phyloP scores from a whole-genome alignment of 805 yeast genomes.

The Metschnikowia chrysomelidarum region DNA sequence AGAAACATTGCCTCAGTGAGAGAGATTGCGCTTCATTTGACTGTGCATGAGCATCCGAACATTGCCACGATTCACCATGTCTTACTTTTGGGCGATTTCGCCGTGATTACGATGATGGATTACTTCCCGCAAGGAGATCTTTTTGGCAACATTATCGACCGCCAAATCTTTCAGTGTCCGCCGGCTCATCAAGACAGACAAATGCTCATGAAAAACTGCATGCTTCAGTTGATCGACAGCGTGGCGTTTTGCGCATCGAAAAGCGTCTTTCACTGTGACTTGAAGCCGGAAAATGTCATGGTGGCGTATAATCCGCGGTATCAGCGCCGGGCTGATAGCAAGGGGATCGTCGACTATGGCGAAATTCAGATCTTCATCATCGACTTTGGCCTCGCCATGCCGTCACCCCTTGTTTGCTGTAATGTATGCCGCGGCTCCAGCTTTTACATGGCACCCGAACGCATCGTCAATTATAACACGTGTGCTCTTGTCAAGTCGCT shows the following conservation, averaged over 20 bases:
- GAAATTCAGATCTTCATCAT: conserved; percentile 62
- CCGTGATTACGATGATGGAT: conserved; percentile 77
- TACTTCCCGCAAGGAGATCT: conserved; percentile 83
- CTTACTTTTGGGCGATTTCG: conserved; percentile 52
- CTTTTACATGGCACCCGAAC: conserved; percentile 92
- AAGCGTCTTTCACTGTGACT: conserved; percentile 41
- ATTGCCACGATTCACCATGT: conserved; percentile 75
- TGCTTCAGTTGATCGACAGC: conserved; percentile 39
- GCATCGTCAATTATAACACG: conserved; percentile 49
- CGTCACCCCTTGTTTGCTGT: conserved; percentile 53
- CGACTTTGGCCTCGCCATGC: conserved; percentile 88
- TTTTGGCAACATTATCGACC: conserved; percentile 80
- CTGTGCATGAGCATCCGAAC: conserved; percentile 76
- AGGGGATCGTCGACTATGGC: conserved; percentile 33
- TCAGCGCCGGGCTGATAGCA: conserved; percentile 16
- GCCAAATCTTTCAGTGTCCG: conserved; percentile 55
- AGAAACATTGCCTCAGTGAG: conserved; percentile 40
- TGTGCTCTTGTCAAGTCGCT: conserved; percentile 25
- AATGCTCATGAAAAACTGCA: conserved; percentile 41
- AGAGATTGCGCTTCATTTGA: conserved; percentile 72
- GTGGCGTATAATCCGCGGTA: conserved; percentile 30
- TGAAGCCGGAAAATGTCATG: conserved; percentile 44
- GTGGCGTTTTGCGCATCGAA: conserved; percentile 32
- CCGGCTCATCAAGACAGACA: conserved; percentile 50
- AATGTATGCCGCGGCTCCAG: conserved; percentile 83